Evolutionary conservation across 2,329 filamentous ascomycete species (phyloP).

Genomic region (Fusarium sp.): DNA sequence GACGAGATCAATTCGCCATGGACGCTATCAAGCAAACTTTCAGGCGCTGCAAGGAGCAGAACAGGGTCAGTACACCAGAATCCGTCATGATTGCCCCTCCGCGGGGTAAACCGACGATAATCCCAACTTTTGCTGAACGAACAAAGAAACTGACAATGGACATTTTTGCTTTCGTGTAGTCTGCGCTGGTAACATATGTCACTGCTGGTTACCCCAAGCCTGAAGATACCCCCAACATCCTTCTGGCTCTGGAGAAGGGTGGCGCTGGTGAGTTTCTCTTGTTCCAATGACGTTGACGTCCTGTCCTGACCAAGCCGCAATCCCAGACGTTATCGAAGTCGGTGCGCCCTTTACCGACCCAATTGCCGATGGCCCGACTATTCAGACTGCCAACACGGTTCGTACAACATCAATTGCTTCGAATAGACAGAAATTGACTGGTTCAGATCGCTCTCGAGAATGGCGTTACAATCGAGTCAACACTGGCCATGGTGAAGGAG

Average conservation of each 20-base stretch:
- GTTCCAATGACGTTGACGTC: slow-evolving; percentile 2
- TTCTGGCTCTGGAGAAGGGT: slow-evolving; percentile 91
- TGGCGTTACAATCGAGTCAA: slow-evolving; percentile 83
- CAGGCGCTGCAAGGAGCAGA: slow-evolving; percentile 68
- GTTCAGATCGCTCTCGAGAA: slow-evolving; percentile 79
- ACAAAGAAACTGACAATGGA: slow-evolving; percentile 36
- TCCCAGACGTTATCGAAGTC: slow-evolving; percentile 86
- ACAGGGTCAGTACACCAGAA: slow-evolving; percentile 58
- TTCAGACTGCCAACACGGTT: slow-evolving; percentile 93
- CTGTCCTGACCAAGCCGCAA: slow-evolving; percentile 18
- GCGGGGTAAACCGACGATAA: slow-evolving; percentile 38
- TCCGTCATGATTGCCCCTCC: slow-evolving; percentile 43
- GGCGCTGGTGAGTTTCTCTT: slow-evolving; percentile 76
- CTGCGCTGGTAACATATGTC: slow-evolving; percentile 94
- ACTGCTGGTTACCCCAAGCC: slow-evolving; percentile 90
- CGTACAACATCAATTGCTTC: slow-evolving; percentile 41
- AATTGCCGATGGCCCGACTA: slow-evolving; percentile 96
- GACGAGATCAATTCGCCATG: slow-evolving; percentile 54
- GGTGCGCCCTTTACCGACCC: slow-evolving; percentile 98
- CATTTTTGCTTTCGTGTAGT: slow-evolving; percentile 55
- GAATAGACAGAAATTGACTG: slow-evolving; percentile 15
- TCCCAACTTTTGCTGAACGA: not conserved
- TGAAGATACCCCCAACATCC: slow-evolving; percentile 83
- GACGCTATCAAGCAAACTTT: slow-evolving; percentile 70
- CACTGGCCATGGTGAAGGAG: slow-evolving; percentile 84